These are phyloP conservation scores for Rhizophagus sp. DNA, from an alignment of 192 early-diverging fungal species.

Conservation along the genomic window DNA sequence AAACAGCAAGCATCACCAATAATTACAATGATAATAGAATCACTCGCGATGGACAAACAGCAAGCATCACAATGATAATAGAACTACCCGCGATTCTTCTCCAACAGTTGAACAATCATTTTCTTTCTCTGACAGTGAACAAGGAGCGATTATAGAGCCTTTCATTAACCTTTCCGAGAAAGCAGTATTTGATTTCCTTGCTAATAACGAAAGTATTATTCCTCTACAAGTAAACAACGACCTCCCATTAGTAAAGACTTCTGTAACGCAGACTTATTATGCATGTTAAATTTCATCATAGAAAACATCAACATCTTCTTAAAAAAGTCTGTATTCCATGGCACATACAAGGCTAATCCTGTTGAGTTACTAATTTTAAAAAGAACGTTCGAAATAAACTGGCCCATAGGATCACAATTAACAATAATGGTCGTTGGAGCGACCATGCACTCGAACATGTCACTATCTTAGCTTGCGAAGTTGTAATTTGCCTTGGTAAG, in stretches of 20 bases:
- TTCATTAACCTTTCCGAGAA: neutral
- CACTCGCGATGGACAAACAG: neutral
- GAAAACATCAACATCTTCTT: too few relatives aligned
- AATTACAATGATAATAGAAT: neutral
- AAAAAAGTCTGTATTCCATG: too few relatives aligned
- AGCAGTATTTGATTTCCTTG: too few relatives aligned
- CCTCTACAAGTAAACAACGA: too few relatives aligned
- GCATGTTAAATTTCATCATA: too few relatives aligned
- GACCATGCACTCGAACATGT: conserved; percentile 2
- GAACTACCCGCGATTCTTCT: neutral
- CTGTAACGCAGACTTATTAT: too few relatives aligned
- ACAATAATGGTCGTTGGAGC: neutral
- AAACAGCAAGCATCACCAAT: neutral
- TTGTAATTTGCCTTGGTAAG: conserved; percentile 15
- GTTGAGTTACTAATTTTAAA: too few relatives aligned
- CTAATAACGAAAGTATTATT: too few relatives aligned
- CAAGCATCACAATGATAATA: neutral
- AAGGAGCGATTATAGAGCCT: neutral
- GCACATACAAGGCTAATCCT: too few relatives aligned
- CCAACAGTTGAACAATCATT: neutral
- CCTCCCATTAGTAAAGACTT: too few relatives aligned
- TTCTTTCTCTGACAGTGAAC: neutral
- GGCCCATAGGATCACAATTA: too few relatives aligned
- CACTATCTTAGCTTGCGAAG: conserved; percentile 20
- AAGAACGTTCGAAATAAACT: too few relatives aligned